These are phyloP conservation scores for Arachnomyces sp. DNA, from an alignment of 2,329 filamentous ascomycete species.

Conservation along the genomic window DNA sequence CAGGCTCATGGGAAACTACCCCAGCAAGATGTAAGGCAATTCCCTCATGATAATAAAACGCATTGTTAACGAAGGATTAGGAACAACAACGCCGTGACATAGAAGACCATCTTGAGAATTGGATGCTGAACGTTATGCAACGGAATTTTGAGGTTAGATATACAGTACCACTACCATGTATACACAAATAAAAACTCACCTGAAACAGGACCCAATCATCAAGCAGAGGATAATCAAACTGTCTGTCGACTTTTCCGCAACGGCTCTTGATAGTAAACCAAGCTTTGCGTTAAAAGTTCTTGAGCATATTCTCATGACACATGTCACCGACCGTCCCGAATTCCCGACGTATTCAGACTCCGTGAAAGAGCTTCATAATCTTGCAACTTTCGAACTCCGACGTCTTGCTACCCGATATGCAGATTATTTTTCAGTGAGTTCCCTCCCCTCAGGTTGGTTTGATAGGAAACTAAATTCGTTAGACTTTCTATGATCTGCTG, in stretches of 20 bases:
- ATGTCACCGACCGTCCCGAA: conserved; percentile 64
- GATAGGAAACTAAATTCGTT: conserved; percentile 18
- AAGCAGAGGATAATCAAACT: conserved; percentile 74
- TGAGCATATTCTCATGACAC: conserved; percentile 81
- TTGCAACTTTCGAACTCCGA: conserved; percentile 81
- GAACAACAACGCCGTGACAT: conserved; percentile 31
- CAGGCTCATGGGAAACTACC: conserved; percentile 44
- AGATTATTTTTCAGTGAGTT: conserved; percentile 68
- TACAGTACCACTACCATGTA: not conserved
- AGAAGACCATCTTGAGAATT: conserved; percentile 33
- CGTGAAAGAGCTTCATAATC: conserved; percentile 77
- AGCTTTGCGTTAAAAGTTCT: conserved; percentile 82
- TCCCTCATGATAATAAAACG: not conserved
- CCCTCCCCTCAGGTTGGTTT: not conserved
- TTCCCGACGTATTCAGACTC: conserved; percentile 74
- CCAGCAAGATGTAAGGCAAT: conserved; percentile 38
- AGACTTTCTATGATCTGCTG: conserved; percentile 80
- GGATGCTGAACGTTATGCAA: conserved; percentile 35
- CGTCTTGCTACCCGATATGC: conserved; percentile 84
- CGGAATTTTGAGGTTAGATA: conserved; percentile 31
- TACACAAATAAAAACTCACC: conserved; percentile 11
- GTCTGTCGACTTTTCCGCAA: conserved; percentile 76
- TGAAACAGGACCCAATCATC: conserved; percentile 65
- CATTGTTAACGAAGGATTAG: conserved; percentile 15
- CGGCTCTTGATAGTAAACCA: conserved; percentile 67